Conservation (phyloP, 441 rosid species). For the Pelargonium citronellum region DNA sequence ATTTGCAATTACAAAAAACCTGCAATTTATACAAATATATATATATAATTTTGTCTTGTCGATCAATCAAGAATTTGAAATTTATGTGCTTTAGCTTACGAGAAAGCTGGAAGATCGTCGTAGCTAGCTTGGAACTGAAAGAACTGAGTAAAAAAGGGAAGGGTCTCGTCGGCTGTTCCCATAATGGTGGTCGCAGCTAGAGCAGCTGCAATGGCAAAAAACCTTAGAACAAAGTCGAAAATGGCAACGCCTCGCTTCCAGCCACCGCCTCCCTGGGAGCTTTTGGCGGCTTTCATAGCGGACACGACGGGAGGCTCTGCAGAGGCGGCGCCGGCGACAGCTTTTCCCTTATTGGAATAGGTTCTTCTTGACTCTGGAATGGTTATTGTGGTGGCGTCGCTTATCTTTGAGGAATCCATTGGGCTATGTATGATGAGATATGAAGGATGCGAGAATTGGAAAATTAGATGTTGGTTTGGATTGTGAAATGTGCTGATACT, state of each 20-base stretch:
- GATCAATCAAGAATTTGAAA: neutral
- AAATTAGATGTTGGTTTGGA: neutral
- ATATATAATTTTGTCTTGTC: no score
- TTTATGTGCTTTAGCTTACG: conserved; percentile 28
- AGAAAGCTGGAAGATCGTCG: conserved; percentile 51
- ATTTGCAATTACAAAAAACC: conserved; percentile 54
- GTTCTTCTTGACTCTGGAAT: conserved; percentile 8
- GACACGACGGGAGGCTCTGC: neutral
- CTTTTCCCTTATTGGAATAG: conserved; percentile 5
- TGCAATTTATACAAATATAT: conserved; percentile 20
- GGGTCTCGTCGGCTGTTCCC: conserved; percentile 54
- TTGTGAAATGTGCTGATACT: neutral
- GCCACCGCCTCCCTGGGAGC: conserved; percentile 26
- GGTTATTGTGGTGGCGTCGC: neutral
- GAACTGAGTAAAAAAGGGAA: conserved; percentile 88
- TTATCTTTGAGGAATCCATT: neutral
- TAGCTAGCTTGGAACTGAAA: conserved; percentile 73
- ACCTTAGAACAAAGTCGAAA: conserved; percentile 53
- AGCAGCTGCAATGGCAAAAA: conserved; percentile 49
- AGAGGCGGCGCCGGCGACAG: neutral
- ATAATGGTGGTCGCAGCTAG: conserved; percentile 55
- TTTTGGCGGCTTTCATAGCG: neutral
- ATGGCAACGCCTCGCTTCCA: conserved; percentile 54
- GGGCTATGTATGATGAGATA: neutral
- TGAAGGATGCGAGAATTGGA: neutral